phyloP scores from a whole-genome alignment of 139 green algal species.

The Micromonas pusilla region DNA sequence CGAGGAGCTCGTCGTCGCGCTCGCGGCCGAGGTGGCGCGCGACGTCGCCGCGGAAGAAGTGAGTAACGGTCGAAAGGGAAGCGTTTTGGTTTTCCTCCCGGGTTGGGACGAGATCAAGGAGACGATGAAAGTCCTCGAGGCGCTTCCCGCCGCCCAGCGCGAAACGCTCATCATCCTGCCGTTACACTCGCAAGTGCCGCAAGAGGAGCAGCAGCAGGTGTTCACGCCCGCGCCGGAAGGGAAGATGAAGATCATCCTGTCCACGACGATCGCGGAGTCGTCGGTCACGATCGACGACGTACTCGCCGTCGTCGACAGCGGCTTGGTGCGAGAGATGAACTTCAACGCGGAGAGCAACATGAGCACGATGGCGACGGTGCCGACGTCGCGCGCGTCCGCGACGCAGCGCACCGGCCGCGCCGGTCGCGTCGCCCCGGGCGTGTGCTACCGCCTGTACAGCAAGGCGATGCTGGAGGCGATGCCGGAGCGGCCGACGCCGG shows the following conservation, averaged over 20 bases:
- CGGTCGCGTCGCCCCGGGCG: conserved; percentile 27
- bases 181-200: conserved; percentile 38
- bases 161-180: conserved; percentile 19
- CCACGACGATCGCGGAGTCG: conserved; percentile 72
- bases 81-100: conserved; percentile 46
- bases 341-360: conserved; percentile 34
- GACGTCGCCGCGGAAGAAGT: neutral
- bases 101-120: conserved; percentile 33
- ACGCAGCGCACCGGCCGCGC: conserved; percentile 33
- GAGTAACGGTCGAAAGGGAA: conserved; percentile 25
- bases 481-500: conserved; percentile 59
- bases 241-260: conserved; percentile 71
- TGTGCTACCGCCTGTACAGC: conserved; percentile 32
- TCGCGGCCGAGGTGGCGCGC: neutral
- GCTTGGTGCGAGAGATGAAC: conserved; percentile 41
- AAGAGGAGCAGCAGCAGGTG: conserved; percentile 36
- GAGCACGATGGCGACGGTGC: conserved; percentile 23
- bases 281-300: conserved; percentile 47
- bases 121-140: neutral
- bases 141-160: neutral
- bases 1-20: neutral
- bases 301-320: conserved; percentile 45
- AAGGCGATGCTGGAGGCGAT: conserved; percentile 14
- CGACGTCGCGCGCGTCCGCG: conserved; percentile 21
- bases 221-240: conserved; percentile 27